These are phyloP conservation scores for Penicillium bialowiezense DNA, from an alignment of 495 filamentous ascomycete genomes.

Conservation along the genomic window DNA sequence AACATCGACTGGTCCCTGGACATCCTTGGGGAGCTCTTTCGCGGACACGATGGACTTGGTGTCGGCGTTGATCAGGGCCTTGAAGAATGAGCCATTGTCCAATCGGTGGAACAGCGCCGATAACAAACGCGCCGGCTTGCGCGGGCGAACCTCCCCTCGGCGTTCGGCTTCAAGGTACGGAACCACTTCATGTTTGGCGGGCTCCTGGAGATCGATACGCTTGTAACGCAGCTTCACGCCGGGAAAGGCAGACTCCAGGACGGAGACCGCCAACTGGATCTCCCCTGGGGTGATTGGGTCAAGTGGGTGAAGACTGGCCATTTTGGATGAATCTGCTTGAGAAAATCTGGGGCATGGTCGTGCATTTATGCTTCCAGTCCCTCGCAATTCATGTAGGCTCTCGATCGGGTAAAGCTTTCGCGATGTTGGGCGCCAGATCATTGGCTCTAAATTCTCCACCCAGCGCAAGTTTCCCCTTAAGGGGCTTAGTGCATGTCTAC, in stretches of 20 bases:
- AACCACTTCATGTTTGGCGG: constrained; percentile 39
- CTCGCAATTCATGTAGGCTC: neutral
- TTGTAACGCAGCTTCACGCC: constrained; percentile 42
- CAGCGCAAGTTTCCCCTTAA: constrained; percentile 21
- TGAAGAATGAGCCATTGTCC: constrained; percentile 41
- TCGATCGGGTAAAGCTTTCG: constrained; percentile 23
- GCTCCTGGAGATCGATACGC: constrained; percentile 44
- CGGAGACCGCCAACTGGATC: constrained; percentile 38
- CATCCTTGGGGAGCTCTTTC: constrained; percentile 39
- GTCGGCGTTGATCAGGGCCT: constrained; percentile 43
- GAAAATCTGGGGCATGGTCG: neutral
- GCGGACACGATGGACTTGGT: constrained; percentile 35
- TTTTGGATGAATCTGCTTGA: constrained; percentile 8
- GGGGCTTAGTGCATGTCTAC: constrained; percentile 11
- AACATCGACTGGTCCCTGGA: constrained; percentile 40
- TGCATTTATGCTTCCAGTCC: neutral
- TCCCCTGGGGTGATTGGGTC: constrained; percentile 43
- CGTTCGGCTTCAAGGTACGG: constrained; percentile 44
- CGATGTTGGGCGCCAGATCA: neutral
- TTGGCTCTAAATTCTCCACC: constrained; percentile 11
- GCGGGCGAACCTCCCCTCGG: constrained; percentile 28
- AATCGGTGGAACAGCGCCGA: constrained; percentile 40
- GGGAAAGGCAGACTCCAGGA: constrained; percentile 39
- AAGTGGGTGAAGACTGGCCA: constrained; percentile 39
- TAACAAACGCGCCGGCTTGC: constrained; percentile 38